Evolutionary conservation across 306 rosid genomes (phyloP), one percentile per base, ranked within the genome.

Genomic region (Trifolium subterraneum): DNA sequence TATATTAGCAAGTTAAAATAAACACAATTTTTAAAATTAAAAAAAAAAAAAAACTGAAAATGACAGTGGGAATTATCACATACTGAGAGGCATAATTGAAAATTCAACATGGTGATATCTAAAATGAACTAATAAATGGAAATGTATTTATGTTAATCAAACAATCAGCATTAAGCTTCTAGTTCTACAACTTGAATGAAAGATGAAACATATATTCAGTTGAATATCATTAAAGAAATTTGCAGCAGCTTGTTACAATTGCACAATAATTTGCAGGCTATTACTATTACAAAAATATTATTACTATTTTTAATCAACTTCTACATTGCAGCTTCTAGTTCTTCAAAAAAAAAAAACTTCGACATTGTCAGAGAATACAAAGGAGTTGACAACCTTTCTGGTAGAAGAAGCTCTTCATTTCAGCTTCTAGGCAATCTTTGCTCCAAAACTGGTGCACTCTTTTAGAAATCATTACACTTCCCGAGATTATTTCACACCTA

Each of bases 401-500:
- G 67, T 18, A 10, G 74, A 75, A 70, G 58, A 35, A 35, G 39
- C 39, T 36, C 39, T 56, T 45, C 79, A 39, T 50, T 64, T 29
- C 76, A 68, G 65, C 58, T 35, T 66, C 70, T 67, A 55, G 48
- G 71, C 38, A 33, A 59, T 64, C 72, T 78, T 78, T 44, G 72
- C 74, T 35, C 74, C 78, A 33, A 45, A 77, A 68, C 71, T 36
- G 73, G 75, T 64, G 75, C 25, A 60, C 16, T 47, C 45, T n/a
- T 54, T 56, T 29, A 10, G 72, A 78, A 58, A 48, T 44, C 69
- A 33, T 39, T 68, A 25, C 67, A 42, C 22, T 71, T 77, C 44
- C 78, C 55, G 50, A 44, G 44, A 71, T 60, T 11, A 61, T 44
- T 14, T 47, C 48, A 42, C 31, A 23, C 81, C 88, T 80, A 76